Base-by-base conservation (phyloP, 257 asterid genomes). In the Scutellaria minor region DNA sequence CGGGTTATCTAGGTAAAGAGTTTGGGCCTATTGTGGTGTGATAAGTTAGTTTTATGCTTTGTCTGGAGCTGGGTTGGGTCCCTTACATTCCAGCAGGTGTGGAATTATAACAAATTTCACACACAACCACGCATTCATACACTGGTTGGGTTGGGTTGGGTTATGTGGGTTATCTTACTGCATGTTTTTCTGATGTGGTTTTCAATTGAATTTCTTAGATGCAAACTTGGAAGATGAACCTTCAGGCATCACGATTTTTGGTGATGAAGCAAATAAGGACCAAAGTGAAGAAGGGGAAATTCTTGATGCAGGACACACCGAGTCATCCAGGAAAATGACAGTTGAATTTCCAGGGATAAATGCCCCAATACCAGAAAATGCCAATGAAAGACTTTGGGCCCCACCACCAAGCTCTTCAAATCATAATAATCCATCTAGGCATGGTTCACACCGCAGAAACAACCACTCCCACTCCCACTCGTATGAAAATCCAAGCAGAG, bases 221-320 rank as follows among this genome's bases (percentile, higher is more conserved):
- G 70, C 79, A 54, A 91, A 95, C 27, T 78, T 59, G 50, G 92
- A 84, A 72, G 89, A 90, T 64, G 85, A 80, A 78, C 97, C 99
- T 60, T 95, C 99, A 6, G 99, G 99, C 51, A 90, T 95, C 66
- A 95, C 96, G 45, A 95, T 95, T 60, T 95, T 90, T 80, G 96
- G 88, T 24, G 96, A 85, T 20, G 97, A 87, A 69, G 71, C 64
- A 77, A 62, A 1, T 9, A 74, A 73, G 74, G 89, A 79, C 66
- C 96, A 85, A 63, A 63, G 75, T 12, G 93, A 85, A 80, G 96
- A 90, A 77, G 97, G 94, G 48, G 96, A 89, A 75, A 86, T 92
- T 74, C 88, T 81, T 13, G 93, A 78, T 50, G 72, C 62, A 37
- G 69, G 78, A 72, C 35, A n/a, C 45, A 20, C 54, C 3, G 85